Evolutionary conservation across 2,329 filamentous ascomycete species (phyloP), one percentile per base, ranked within the genome.

Genomic region (Cladosporium sphaerospermum): DNA sequence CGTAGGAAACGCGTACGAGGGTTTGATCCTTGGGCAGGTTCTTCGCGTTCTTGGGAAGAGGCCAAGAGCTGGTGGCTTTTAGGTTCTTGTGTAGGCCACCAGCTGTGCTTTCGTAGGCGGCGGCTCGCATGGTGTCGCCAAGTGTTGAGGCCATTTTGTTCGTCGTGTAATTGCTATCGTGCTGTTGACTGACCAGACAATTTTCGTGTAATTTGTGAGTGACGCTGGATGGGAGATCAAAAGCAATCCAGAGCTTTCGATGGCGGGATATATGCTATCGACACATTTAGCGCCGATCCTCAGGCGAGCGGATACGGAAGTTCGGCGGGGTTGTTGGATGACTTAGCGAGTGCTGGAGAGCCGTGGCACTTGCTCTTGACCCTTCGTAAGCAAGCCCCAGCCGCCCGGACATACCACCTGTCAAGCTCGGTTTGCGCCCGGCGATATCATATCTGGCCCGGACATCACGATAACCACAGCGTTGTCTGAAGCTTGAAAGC

Each of bases 1-100:
- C 69, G 57, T 69, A 65, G 50, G 67, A 59, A 50, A 78, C 73
- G 41, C 69, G 61, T 41, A 78, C 62, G 40, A 76, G 68, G 52
- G 75, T 62, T 36, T 72, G 59, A 45, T 66, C 63, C 34, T 57
- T 50, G 4, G 41, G 53, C 14, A 61, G 52, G 9, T 48, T 50
- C 4, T 54, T 44, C 16, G 56, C 50, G 16, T 53, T 50, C 19
- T 58, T 56, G 4, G 59, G 60, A 5, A 69, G 57, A 4, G 62
- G 56, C 6, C 64, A 60, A 28, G 61, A 56, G 50, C 59, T 52
- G 31, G 60, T 61, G 45, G 69, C 58, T 13, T 59, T 57, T 52
- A 73, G 61, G 52, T 65, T 63, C 40, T 65, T 66, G 37, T 68
- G 66, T 19, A 72, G 61, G 51, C 63, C 64, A 52, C 63, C 63